Percentiles rank a stretch among this genome's conserved stretches.
These are phyloP conservation scores for Pseudozyma thailandica DNA, from an alignment of 1,284 basidiomycete species.

Conservation along the genomic window DNA sequence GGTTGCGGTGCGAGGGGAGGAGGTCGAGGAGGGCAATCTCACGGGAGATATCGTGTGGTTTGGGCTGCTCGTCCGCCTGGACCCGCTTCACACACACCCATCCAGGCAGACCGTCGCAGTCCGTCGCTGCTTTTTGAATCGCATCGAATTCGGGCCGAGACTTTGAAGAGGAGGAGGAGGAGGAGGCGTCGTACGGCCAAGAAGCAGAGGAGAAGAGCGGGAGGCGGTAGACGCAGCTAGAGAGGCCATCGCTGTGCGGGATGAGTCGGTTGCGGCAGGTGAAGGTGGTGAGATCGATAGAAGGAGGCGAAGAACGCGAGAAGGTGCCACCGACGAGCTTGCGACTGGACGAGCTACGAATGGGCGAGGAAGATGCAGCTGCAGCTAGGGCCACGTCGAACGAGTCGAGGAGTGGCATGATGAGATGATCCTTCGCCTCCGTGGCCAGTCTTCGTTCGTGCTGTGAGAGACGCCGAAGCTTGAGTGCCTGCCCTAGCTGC, in stretches of 20 bases:
- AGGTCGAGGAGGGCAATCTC: conserved; percentile 42
- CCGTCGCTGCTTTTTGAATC: not conserved
- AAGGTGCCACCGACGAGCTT: conserved; percentile 4
- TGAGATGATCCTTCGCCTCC: not conserved
- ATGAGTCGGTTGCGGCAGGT: conserved; percentile 2
- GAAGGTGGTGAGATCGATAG: not conserved
- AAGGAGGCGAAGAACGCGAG: not conserved
- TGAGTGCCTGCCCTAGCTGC: too few species aligned
- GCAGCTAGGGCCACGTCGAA: conserved; percentile 8
- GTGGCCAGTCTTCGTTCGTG: too few species aligned
- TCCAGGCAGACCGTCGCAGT: conserved; percentile 10
- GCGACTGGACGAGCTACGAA: not conserved
- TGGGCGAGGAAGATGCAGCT: not conserved
- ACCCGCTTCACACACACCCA: conserved; percentile 58
- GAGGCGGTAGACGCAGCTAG: conserved; percentile 22
- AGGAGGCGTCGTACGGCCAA: conserved; percentile 3
- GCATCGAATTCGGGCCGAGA: not conserved
- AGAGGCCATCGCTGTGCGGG: conserved; percentile 33
- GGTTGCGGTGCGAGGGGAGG: conserved; percentile 21
- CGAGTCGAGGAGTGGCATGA: conserved; percentile 14
- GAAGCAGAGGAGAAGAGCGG: conserved; percentile 2
- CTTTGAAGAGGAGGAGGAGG: not conserved
- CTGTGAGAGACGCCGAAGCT: too few species aligned
- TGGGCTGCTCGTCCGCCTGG: conserved; percentile 45
- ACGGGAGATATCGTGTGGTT: conserved; percentile 49